Evolutionary conservation across 495 filamentous ascomycete species (phyloP), one percentile per base, ranked within the genome.

Genomic region (Pyrenopolyporus hunteri): DNA sequence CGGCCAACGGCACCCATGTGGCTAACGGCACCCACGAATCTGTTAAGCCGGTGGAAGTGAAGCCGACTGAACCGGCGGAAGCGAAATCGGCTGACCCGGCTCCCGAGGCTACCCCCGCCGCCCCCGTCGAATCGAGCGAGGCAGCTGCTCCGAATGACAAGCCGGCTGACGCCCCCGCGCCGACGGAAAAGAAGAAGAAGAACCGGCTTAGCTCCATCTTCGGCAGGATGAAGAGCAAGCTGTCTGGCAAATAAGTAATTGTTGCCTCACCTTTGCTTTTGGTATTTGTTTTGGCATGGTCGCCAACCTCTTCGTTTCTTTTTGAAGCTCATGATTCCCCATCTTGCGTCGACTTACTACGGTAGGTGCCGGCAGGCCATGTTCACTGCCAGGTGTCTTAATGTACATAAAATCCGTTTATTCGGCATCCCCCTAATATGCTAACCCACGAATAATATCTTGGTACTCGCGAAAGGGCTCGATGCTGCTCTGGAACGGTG

Each of bases 141-240:
- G 67, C 52, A 33, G 37, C 67, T 40, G 50, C 73, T 48, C 52
- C 72, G 54, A 14, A 68, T 64, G 45, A 63, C 70, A 73, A 74
- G 48, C 50, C 72, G 11, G 58, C 66, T 14, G 66, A 71, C 32
- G 61, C 57, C 49, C 31, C 75, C 14, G 56, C 69, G 10, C 59
- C 74, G 10, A 56, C 67, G n/a, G 73, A 79, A 51, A 76, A 72
- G 67, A 81, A 82, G 72, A 84, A 82, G 80, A 87, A 82, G 78
- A 79, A 82, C 71, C 82, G 86, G 68, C 64, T 85, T 50, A 80
- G 72, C 47, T 75, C 79, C 59, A 74, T 89, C 56, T 80, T 87
- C 51, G 78, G 75, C 61, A 83, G 79, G 69, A 47, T 89, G 39
- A 87, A 84, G 78, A 78, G 78, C 46, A 87, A 79, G 74, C 65